Evolutionary conservation across 306 rosid genomes (phyloP).

Genomic region (Spatholobus suberectus): DNA sequence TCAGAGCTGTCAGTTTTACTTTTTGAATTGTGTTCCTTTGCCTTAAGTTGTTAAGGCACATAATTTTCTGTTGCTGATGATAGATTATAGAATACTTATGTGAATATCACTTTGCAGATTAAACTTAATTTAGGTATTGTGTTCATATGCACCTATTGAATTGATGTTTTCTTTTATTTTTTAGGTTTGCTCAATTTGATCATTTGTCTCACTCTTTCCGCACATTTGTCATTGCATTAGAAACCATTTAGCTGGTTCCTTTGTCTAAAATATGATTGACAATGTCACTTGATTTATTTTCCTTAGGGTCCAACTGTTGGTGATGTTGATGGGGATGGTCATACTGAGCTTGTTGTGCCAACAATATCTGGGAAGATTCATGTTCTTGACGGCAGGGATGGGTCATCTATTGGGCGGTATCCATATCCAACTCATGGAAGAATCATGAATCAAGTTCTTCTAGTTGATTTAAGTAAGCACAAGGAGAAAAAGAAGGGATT

Average conservation of each 20-base stretch:
- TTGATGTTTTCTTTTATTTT: too few species aligned
- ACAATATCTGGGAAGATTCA: conserved; percentile 89
- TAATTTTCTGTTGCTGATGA: neutral
- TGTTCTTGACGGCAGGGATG: conserved; percentile 97
- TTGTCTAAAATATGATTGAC: conserved; percentile 12
- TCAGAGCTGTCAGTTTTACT: neutral
- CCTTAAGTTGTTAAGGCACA: neutral
- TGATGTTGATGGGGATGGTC: conserved; percentile 97
- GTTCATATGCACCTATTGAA: neutral
- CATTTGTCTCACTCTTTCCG: neutral
- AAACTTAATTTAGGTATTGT: neutral
- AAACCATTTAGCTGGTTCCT: conserved; percentile 24
- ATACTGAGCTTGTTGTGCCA: conserved; percentile 91
- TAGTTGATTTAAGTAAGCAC: conserved; percentile 79
- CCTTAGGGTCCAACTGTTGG: conserved; percentile 89
- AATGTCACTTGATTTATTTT: conserved; percentile 39
- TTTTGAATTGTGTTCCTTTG: neutral
- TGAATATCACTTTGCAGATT: neutral
- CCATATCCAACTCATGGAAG: conserved; percentile 95
- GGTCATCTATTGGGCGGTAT: conserved; percentile 75
- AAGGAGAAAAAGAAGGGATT: conserved; percentile 88
- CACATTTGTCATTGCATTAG: neutral
- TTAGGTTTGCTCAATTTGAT: too few species aligned
- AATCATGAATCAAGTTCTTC: conserved; percentile 94
- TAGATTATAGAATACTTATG: neutral